Base-by-base conservation (phyloP, 1,284 basidiomycete species). In the Earliella scabrosa region DNA sequence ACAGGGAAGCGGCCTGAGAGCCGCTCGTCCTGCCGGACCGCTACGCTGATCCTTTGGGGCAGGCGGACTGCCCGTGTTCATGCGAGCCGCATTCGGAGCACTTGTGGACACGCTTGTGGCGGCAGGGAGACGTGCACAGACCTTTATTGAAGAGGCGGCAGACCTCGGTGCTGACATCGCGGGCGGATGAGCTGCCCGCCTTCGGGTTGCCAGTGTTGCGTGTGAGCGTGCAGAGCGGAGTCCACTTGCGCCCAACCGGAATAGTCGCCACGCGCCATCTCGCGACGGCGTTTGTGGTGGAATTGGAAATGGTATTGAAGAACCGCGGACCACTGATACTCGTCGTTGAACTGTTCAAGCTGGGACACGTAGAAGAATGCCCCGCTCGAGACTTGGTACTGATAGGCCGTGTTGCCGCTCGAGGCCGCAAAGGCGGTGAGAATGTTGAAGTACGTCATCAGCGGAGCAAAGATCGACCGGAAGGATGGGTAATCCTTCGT, bases 131-230 rank as follows among this genome's bases (percentile, higher is more conserved):
- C 9, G 40, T n/a, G 43, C 14, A 36, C 54, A 56, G n/a, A 14
- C 54, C 54, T 11, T 46, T 45, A 47, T 56, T 56, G 49, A 56
- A 56, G 20, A 38, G 31, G 18, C 49, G 24, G 23, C 54, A 56
- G n/a, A 41, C 13, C 4, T 56, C 44, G 0, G 35, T 16, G 11
- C 31, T 10, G 16, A 9, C 11, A 2, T 24, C 4, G 40, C 23
- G 3, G 26, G 24, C 20, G 13, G 44, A 31, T 18, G 36, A 9
- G 16, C 36, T 53, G 46, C 8, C 3, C 50, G 45, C 18, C 53
- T 46, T 3, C n/a, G 8, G n/a, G n/a, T n/a, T n/a, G 2, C 56
- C 51, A n/a, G 45, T 14, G 1, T 53, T 39, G 29, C 53, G 51
- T 20, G n/a, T 45, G 24, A 0, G 40, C 43, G 3, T 49, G 34